These are phyloP conservation scores for Zygotorulaspora chibaensis DNA, from an alignment of 805 yeast genomes.

Conservation along the genomic window DNA sequence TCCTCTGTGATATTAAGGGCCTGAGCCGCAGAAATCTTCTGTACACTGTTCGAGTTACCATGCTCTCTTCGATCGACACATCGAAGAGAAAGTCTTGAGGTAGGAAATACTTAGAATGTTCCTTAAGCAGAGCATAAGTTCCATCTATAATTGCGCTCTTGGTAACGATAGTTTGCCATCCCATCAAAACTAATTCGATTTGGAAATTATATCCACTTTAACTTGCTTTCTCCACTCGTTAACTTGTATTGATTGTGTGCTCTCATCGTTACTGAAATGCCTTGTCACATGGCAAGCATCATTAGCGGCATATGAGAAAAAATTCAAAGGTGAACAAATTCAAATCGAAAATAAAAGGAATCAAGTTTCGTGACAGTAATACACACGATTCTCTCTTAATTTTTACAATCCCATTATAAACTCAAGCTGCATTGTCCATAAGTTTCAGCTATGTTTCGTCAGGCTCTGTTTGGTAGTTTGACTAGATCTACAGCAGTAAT, in stretches of 20 bases:
- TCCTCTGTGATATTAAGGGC: conserved; percentile 27
- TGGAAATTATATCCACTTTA: no score
- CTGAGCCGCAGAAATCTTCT: conserved; percentile 28
- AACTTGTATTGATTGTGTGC: no score
- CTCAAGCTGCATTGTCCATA: background rate
- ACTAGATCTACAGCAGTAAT: conserved; percentile 2
- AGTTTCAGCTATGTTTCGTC: conserved; percentile 9
- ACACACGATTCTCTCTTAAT: no score
- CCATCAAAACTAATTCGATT: conserved; percentile 1
- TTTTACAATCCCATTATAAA: no score
- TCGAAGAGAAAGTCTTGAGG: conserved; percentile 1
- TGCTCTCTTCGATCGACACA: conserved; percentile 5
- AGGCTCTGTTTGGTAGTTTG: conserved; percentile 4
- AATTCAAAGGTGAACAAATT: background rate
- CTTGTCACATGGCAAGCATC: no score
- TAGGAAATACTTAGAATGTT: conserved; percentile 16
- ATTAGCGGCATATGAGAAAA: background rate
- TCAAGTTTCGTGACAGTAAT: no score
- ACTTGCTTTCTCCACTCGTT: no score
- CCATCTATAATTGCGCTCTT: conserved; percentile 21
- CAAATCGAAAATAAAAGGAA: no score
- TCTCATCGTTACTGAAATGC: no score
- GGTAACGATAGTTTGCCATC: conserved; percentile 15
- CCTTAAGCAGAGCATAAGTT: conserved; percentile 15
- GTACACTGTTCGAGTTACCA: conserved; percentile 15